Conservation (phyloP, 495 filamentous ascomycete species). For the Penicillium salamii region DNA sequence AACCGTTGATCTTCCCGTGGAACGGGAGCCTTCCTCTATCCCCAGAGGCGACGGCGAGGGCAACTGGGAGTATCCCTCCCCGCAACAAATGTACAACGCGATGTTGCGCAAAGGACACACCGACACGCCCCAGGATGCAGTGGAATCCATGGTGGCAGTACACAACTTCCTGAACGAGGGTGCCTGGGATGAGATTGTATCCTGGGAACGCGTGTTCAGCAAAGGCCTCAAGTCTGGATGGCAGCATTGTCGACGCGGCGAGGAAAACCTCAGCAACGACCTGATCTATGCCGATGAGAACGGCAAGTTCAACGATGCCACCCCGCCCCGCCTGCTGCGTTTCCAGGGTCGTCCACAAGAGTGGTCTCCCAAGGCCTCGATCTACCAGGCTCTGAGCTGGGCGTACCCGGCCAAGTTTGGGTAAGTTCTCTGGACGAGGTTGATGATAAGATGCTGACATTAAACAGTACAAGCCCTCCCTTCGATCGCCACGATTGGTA, state of each 20-base stretch:
- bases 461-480: constrained; percentile 67
- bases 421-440: constrained; percentile 40
- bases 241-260: constrained; percentile 70
- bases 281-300: constrained; percentile 35
- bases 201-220: constrained; percentile 84
- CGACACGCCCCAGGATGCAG: constrained; percentile 85
- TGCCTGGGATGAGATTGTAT: constrained; percentile 89
- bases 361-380: constrained; percentile 81
- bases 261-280: constrained; percentile 53
- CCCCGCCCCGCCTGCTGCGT: constrained; percentile 67
- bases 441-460: constrained; percentile 8
- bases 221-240: constrained; percentile 68
- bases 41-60: constrained; percentile 69
- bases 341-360: constrained; percentile 89
- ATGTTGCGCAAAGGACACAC: constrained; percentile 93
- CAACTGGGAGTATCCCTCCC: constrained; percentile 97
- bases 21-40: constrained; percentile 80
- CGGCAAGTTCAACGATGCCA: constrained; percentile 37
- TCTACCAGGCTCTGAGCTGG: constrained; percentile 73
- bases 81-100: constrained; percentile 99
- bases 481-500: constrained; percentile 99
- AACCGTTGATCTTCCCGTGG: constrained; percentile 66
- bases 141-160: constrained; percentile 96
- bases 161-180: constrained; percentile 99
- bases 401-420: constrained; percentile 76